Evolutionary conservation across 2,329 filamentous ascomycete genomes (phyloP).

Genomic region (Nigrospora sphaerica): DNA sequence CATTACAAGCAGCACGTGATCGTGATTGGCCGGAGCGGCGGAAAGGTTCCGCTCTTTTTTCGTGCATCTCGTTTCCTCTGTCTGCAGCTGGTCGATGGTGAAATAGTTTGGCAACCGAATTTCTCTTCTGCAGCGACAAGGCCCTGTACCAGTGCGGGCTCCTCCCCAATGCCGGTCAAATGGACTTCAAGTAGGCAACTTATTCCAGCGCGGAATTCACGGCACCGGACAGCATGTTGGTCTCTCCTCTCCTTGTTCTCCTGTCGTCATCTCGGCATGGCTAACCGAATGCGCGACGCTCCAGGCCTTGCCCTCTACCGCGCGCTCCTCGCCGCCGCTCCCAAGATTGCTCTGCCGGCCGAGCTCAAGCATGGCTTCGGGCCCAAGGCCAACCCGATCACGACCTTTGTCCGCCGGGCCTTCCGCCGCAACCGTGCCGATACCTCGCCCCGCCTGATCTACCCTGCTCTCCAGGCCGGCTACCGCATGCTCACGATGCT

Average conservation of each 20-base stretch:
- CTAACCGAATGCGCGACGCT: background rate
- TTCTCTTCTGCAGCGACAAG: too few species aligned
- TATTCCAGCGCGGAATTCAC: slow-evolving; percentile 40
- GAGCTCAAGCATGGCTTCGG: slow-evolving; percentile 28
- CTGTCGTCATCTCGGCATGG: background rate
- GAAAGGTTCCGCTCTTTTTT: too few species aligned
- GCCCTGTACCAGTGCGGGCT: too few species aligned
- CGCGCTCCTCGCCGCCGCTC: slow-evolving; percentile 55
- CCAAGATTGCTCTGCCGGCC: slow-evolving; percentile 43
- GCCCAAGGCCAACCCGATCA: slow-evolving; percentile 36
- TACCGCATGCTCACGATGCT: slow-evolving; percentile 36
- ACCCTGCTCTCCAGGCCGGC: slow-evolving; percentile 56
- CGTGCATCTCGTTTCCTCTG: too few species aligned
- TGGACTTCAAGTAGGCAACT: slow-evolving; percentile 21
- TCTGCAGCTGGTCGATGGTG: too few species aligned
- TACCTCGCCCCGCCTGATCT: slow-evolving; percentile 52
- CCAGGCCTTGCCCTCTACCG: slow-evolving; percentile 65
- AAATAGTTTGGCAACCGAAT: too few species aligned
- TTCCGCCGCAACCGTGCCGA: slow-evolving; percentile 55
- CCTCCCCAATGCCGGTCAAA: slow-evolving; percentile 3
- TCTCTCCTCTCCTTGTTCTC: background rate
- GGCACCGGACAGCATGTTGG: slow-evolving; percentile 46
- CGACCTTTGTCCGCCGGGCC: slow-evolving; percentile 50
- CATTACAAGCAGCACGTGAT: too few species aligned
- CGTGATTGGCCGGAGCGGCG: too few species aligned